Base-by-base conservation (phyloP, 2,329 filamentous ascomycete species). In the Aspergillus intermedius region DNA sequence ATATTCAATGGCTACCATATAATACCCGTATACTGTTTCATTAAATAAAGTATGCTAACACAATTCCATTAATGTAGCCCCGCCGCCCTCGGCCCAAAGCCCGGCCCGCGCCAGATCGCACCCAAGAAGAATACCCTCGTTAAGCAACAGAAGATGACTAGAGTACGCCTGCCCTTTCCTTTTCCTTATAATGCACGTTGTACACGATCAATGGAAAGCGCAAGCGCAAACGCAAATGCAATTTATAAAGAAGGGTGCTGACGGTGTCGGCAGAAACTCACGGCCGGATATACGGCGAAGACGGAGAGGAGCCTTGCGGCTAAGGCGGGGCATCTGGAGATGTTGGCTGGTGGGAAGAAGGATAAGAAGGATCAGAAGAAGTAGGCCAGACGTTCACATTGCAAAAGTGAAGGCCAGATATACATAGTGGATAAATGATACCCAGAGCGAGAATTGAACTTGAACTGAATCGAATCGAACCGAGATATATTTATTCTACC, bases 281-380 rank as follows among this genome's bases (percentile, higher is more conserved):
- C 81, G 1, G 72, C 79, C 0, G 83, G 83, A 0, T 67, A 88
- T 37, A 78, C 78, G 3, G 78, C 77, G 0, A 75, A 81, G 69
- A 88, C 84, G n/a, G 85, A 88, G 62, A 78, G 78, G 52, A 78
- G 76, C 53, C 73, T 88, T 8, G 84, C 83, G 10, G 73, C 81
- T 52, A 80, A 80, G 60, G 84, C 83, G 4, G 85, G 84, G 12
- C 84, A 88, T 74, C 60, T 88, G 60, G 84, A 88, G 66, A 62
- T 88, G 60, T 65, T 88, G 60, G 75, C 75, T 49, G 82, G 83
- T 2, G 83, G 82, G 10, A 86, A 85, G 76, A 84, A 79, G 67
- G 75, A 80, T 51, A 74, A 67, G 57, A 71, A 72, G 58, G 59
- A 54, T 51, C 65, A 64, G 54, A 63, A 64, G 48, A 63, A 22